Conservation (phyloP, 345 rosid genomes). For the Salix caprea region DNA sequence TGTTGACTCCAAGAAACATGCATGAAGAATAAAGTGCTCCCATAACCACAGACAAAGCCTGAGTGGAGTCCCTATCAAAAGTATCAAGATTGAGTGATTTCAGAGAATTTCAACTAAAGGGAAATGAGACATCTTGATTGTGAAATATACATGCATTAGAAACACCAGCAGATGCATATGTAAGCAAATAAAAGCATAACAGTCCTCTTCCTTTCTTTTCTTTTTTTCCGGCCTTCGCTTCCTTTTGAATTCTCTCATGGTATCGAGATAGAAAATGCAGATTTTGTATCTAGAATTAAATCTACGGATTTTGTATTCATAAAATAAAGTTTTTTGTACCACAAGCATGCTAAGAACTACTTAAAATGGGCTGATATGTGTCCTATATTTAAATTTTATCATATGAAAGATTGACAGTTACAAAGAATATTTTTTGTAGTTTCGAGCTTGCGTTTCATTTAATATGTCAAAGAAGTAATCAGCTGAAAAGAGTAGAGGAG, state of each 20-base stretch:
- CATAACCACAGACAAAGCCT: constrained; percentile 59
- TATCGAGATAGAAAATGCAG: background rate
- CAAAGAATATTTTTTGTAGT: background rate
- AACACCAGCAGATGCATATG: background rate
- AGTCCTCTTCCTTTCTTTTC: background rate
- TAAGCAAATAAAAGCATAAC: too few relatives aligned
- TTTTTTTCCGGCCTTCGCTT: background rate
- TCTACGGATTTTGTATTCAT: background rate
- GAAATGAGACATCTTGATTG: background rate
- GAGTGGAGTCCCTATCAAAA: constrained; percentile 42
- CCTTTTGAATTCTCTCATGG: background rate
- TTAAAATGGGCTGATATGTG: background rate
- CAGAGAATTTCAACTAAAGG: background rate
- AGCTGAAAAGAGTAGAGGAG: background rate
- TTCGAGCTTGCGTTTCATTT: background rate
- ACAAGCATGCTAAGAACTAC: background rate
- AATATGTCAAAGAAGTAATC: background rate
- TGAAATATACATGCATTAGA: background rate
- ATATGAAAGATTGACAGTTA: background rate
- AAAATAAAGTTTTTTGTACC: background rate
- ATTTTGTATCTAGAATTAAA: background rate
- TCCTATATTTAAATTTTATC: background rate
- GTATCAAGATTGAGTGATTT: background rate
- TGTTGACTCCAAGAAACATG: constrained; percentile 79
- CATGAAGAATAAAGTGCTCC: constrained; percentile 85